Conservation (phyloP, 2,329 filamentous ascomycete species). For the Stachybotrys echinatus region DNA sequence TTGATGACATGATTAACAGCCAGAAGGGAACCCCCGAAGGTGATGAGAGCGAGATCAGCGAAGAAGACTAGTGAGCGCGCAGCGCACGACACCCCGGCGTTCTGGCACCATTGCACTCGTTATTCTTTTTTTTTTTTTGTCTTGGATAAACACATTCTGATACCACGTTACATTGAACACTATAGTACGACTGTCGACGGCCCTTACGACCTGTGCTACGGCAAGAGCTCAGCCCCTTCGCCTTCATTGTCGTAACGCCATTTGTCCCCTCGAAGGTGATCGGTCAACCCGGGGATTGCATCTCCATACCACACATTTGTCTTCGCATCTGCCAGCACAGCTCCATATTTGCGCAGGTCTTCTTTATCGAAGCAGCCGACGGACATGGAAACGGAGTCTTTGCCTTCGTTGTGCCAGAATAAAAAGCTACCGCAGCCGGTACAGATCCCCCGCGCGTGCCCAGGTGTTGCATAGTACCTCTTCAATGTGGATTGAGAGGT, state of each 20-base stretch:
- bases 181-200: neutral
- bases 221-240: conserved; percentile 14
- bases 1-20: conserved; percentile 49
- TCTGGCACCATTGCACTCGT: no score
- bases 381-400: conserved; percentile 25
- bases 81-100: no score
- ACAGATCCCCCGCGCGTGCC: conserved; percentile 42
- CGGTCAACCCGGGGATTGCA: conserved; percentile 43
- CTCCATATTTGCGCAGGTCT: conserved; percentile 32
- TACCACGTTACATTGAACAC: neutral
- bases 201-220: neutral
- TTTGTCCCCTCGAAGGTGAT: conserved; percentile 25
- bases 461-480: conserved; percentile 33
- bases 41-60: conserved; percentile 62
- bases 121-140: no score
- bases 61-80: conserved; percentile 48
- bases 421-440: conserved; percentile 41
- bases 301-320: conserved; percentile 37
- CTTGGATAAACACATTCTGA: no score
- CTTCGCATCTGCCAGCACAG: conserved; percentile 30
- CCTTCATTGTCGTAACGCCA: conserved; percentile 14
- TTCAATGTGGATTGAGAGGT: conserved; percentile 25
- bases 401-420: conserved; percentile 34
- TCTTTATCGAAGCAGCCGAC: conserved; percentile 41
- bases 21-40: conserved; percentile 44